A percentile compares a stretch with the other conserved stretches of the same genome.
Conservation (phyloP, 2,329 filamentous ascomycete species). For the Cladosporium cucumerinum region DNA sequence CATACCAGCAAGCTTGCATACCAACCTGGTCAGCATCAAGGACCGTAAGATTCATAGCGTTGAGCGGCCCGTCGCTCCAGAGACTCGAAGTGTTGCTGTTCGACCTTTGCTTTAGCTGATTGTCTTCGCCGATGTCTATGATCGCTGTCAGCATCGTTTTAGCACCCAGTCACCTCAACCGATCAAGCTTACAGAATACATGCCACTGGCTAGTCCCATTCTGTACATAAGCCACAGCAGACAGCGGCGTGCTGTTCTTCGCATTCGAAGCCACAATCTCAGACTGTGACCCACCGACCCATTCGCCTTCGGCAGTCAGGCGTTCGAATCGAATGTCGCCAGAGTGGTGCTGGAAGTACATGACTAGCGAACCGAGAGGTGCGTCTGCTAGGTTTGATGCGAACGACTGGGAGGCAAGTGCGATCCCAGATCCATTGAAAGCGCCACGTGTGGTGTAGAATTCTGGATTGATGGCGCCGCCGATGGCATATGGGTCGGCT, state of each 20-base stretch:
- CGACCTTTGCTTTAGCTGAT: conserved; percentile 38
- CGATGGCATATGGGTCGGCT: conserved; percentile 32
- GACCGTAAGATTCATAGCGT: conserved; percentile 30
- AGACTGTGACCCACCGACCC: conserved; percentile 39
- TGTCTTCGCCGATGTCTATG: conserved; percentile 40
- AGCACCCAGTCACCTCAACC: not conserved
- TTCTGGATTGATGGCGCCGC: conserved; percentile 38
- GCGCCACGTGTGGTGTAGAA: conserved; percentile 42
- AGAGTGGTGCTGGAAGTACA: conserved; percentile 46
- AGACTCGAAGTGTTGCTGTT: conserved; percentile 39
- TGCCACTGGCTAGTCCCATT: conserved; percentile 34
- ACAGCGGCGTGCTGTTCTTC: conserved; percentile 44
- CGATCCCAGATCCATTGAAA: conserved; percentile 48
- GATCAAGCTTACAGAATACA: conserved; percentile 32
- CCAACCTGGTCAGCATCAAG: conserved; percentile 35
- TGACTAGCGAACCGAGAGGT: conserved; percentile 38
- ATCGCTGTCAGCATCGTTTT: not conserved
- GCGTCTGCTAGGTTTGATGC: conserved; percentile 27
- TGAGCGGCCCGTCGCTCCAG: conserved; percentile 40
- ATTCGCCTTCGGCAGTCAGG: conserved; percentile 35
- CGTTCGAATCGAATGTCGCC: conserved; percentile 43
- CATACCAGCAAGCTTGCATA: conserved; percentile 40
- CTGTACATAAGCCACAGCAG: conserved; percentile 41
- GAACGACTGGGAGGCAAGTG: conserved; percentile 44
- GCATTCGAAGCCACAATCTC: conserved; percentile 42